Evolutionary conservation across 805 yeast genomes (phyloP).

Genomic region (Saccharomycopsis babjevae): DNA sequence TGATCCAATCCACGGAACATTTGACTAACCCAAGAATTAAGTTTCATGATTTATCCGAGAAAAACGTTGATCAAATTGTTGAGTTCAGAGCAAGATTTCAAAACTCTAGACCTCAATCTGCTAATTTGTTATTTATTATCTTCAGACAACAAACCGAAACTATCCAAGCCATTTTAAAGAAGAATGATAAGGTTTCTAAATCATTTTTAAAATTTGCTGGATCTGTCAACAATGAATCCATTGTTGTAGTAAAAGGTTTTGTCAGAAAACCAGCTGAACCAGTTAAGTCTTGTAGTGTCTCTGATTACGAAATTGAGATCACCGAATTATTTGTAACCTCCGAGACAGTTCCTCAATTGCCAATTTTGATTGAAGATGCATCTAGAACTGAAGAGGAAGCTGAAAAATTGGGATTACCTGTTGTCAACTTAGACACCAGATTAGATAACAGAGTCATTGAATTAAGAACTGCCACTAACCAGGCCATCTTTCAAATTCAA

Average conservation of each 20-base stretch:
- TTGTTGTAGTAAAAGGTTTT: conserved; percentile 81
- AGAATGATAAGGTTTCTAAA: conserved; percentile 71
- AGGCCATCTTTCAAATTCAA: conserved; percentile 91
- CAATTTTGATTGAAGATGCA: conserved; percentile 94
- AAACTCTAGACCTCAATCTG: conserved; percentile 90
- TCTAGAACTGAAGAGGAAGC: conserved; percentile 91
- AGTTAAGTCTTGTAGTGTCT: conserved; percentile 83
- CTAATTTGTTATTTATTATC: conserved; percentile 82
- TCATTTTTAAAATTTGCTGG: conserved; percentile 97
- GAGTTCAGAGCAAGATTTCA: conserved; percentile 91
- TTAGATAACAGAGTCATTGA: conserved; percentile 93
- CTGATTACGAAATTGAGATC: conserved; percentile 79
- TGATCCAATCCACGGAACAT: conserved; percentile 67
- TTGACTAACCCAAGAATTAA: conserved; percentile 56
- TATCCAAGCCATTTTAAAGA: conserved; percentile 78
- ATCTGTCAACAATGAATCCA: conserved; percentile 74
- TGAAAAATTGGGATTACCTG: conserved; percentile 82
- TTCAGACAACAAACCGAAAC: conserved; percentile 82
- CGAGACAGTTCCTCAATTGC: conserved; percentile 87
- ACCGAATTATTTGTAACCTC: conserved; percentile 64
- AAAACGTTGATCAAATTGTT: conserved; percentile 62
- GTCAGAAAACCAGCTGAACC: conserved; percentile 79
- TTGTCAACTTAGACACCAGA: conserved; percentile 93
- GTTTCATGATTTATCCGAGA: conserved; percentile 37
- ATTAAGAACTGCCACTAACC: conserved; percentile 92